Evolutionary conservation across 1,139 yeast genomes (phyloP), one percentile per base, ranked within the genome.

Genomic region (Pichia sp.): DNA sequence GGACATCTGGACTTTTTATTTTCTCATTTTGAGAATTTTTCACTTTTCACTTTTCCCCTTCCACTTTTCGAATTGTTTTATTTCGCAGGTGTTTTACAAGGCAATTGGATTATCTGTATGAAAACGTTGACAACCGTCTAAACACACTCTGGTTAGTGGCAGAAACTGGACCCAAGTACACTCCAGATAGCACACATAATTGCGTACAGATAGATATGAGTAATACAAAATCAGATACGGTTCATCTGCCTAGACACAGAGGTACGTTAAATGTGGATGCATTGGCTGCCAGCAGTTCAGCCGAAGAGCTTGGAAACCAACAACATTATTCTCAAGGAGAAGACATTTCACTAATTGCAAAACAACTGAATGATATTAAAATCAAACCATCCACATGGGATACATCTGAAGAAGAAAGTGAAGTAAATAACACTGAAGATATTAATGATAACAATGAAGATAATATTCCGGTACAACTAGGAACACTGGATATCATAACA

Each of bases 191-290:
- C 18, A 25, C 20, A 37, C 9, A 15, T 20, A 16, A 13, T 8
- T n/a, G n/a, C n/a, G 4, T 5, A 26, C 13, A 25, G 23, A n/a
- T 22, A 20, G 11, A 20, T 8, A 39, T 18, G 24, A 16, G 8
- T n/a, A 16, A 25, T 12, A 18, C 34, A 12, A 42, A 45, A 8
- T 11, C 25, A 8, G 49, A 45, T 11, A 16, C 40, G 15, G 51
- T 55, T 2, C 45, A 51, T 13, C 43, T 79, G n/a, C 87, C 86
- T 12, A 65, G 87, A 43, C 72, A 76, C 63, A 81, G 83, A 1
- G 87, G 80, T 1, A 75, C 82, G 0, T 68, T 74, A 54, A 76
- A 82, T 59, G 82, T 82, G 43, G 74, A 70, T 51, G 85, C 78
- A 1, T 63, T 81, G 43, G 59, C 66, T 11, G 45, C 53, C 4